A percentile compares a stretch with the other conserved stretches of the same genome.
Conservation (phyloP, 2,329 filamentous ascomycete genomes). For the Sarocladium strictum region DNA sequence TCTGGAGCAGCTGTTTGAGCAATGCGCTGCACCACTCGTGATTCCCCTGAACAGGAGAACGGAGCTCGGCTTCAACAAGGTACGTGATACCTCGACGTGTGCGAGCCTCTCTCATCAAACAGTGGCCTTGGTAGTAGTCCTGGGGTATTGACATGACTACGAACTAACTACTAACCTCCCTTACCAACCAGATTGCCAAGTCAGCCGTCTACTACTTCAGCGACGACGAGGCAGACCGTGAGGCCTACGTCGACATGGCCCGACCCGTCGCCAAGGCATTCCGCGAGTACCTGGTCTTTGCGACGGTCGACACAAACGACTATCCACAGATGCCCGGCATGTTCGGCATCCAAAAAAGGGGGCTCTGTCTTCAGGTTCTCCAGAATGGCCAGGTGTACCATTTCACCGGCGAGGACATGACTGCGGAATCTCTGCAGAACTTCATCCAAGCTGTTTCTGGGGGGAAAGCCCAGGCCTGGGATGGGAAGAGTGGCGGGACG, state of each 20-base stretch:
- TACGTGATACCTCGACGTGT: too few relatives aligned
- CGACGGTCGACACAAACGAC: conserved; percentile 38
- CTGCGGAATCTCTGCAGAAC: conserved; percentile 28
- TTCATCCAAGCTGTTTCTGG: conserved; percentile 40
- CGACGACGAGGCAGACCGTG: conserved; percentile 21
- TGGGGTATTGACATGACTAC: not conserved
- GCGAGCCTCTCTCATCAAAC: not conserved
- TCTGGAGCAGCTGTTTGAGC: conserved; percentile 31
- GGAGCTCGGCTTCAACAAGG: conserved; percentile 35
- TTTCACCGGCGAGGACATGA: conserved; percentile 21
- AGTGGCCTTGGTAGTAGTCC: not conserved
- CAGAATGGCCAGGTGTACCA: conserved; percentile 38
- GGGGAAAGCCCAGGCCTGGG: conserved; percentile 34
- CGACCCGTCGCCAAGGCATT: conserved; percentile 37
- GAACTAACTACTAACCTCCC: not conserved
- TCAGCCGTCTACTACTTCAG: conserved; percentile 30
- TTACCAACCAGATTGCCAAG: conserved; percentile 25
- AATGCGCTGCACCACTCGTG: conserved; percentile 33
- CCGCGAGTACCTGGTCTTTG: conserved; percentile 40
- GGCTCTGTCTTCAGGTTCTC: conserved; percentile 38
- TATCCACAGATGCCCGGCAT: conserved; percentile 36
- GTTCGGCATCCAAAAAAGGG: conserved; percentile 27
- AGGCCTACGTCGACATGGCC: conserved; percentile 29
- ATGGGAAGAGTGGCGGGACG: not conserved
- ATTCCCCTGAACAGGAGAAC: conserved; percentile 38